Conservation (phyloP, 352 stramenopile genomes). For the Phytophthora megakarya region DNA sequence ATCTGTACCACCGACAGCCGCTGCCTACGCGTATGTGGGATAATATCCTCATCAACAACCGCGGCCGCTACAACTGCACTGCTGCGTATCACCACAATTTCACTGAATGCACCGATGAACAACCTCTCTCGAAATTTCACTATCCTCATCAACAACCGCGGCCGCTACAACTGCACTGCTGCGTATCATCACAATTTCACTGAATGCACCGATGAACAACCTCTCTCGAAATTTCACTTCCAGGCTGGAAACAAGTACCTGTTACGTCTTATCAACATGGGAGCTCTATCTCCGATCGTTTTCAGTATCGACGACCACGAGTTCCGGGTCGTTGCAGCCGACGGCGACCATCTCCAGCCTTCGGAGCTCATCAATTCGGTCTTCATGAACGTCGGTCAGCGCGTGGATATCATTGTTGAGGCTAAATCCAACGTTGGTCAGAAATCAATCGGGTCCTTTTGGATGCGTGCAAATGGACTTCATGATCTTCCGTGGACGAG, state of each 20-base stretch:
- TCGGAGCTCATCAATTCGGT: slow-evolving; percentile 37
- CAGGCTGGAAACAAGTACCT: slow-evolving; percentile 36
- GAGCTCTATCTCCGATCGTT: slow-evolving; percentile 36
- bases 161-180: slow-evolving; percentile 43
- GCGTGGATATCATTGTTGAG: slow-evolving; percentile 42
- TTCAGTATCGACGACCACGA: slow-evolving; percentile 49
- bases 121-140: slow-evolving; percentile 27
- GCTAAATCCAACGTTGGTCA: slow-evolving; percentile 11
- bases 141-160: slow-evolving; percentile 46
- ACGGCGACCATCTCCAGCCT: slow-evolving; percentile 36
- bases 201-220: slow-evolving; percentile 24
- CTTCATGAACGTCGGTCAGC: slow-evolving; percentile 35
- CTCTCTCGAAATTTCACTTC: slow-evolving; percentile 36
- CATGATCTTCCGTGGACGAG: slow-evolving; percentile 35
- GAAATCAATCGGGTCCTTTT: slow-evolving; percentile 19
- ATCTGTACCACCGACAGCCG: slow-evolving; percentile 37
- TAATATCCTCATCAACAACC: slow-evolving; percentile 46
- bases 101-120: slow-evolving; percentile 20
- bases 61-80: slow-evolving; percentile 43
- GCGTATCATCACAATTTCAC: slow-evolving; percentile 20
- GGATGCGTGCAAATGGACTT: slow-evolving; percentile 38
- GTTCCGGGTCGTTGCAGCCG: slow-evolving; percentile 41
- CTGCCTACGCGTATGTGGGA: slow-evolving; percentile 31
- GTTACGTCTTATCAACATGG: slow-evolving; percentile 48
- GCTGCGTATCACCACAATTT: slow-evolving; percentile 22